A percentile compares a stretch with the other conserved stretches of the same genome.
Conservation (phyloP, 805 yeast genomes). For the Diddensiella caesifluorescens region DNA sequence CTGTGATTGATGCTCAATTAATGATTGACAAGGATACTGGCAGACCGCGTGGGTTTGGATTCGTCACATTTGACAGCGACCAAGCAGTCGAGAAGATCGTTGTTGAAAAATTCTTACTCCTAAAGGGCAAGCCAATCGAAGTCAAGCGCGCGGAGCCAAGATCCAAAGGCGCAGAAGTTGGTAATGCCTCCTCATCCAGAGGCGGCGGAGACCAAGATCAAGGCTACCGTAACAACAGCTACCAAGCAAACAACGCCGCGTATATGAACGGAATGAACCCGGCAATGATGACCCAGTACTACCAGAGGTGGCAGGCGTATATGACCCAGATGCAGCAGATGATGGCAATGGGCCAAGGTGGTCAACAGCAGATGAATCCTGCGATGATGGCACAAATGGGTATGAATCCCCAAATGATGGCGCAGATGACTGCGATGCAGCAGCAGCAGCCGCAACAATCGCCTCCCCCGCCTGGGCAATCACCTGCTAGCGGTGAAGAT, state of each 20-base stretch:
- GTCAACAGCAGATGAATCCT: slow-evolving; percentile 7
- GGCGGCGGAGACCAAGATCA: slow-evolving; percentile 4
- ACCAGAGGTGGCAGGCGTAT: slow-evolving; percentile 38
- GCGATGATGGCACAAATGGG: slow-evolving; percentile 10
- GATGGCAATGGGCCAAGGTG: slow-evolving; percentile 26
- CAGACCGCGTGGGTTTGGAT: slow-evolving; percentile 94
- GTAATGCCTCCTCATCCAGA: slow-evolving; percentile 11
- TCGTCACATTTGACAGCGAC: slow-evolving; percentile 90
- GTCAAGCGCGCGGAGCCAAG: slow-evolving; percentile 43
- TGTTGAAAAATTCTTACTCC: slow-evolving; percentile 69
- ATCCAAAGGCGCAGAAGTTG: slow-evolving; percentile 22
- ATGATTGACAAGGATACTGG: slow-evolving; percentile 98
- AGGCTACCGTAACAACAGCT: slow-evolving; percentile 2
- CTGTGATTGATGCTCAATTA: slow-evolving; percentile 89
- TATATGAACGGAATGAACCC: slow-evolving; percentile 36
- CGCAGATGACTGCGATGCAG: slow-evolving; percentile 5
- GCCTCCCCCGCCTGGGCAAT: neutral
- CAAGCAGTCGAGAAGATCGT: slow-evolving; percentile 89
- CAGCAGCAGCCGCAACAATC: slow-evolving; percentile 3
- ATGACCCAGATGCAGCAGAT: slow-evolving; percentile 36
- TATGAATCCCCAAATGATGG: slow-evolving; percentile 5
- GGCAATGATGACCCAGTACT: slow-evolving; percentile 39
- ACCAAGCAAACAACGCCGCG: slow-evolving; percentile 11
- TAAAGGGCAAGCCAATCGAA: slow-evolving; percentile 66
- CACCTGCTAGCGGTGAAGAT: neutral